phyloP scores from a whole-genome alignment of 2,329 filamentous ascomycete genomes.

The Monosporascus sp. region DNA sequence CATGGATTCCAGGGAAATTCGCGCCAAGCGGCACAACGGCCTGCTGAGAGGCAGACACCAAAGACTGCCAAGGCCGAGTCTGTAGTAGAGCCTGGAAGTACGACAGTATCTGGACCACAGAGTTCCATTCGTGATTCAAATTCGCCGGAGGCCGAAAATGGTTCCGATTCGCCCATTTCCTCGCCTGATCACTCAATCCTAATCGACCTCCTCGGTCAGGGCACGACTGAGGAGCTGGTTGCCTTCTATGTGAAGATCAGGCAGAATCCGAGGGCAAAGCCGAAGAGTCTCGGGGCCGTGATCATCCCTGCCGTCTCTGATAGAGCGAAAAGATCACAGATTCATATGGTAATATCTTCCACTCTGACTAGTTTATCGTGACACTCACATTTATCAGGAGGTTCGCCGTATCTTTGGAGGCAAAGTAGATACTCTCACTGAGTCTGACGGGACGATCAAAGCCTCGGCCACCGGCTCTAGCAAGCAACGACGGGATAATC shows the following conservation, averaged over 20 bases:
- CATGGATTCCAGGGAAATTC: conserved; percentile 1
- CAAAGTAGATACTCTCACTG: conserved; percentile 69
- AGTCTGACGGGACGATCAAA: conserved; percentile 52
- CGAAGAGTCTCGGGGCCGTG: conserved; percentile 15
- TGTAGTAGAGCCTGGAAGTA: background rate
- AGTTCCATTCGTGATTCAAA: conserved; percentile 1
- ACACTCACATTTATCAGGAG: conserved; percentile 31
- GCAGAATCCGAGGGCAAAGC: conserved; percentile 11
- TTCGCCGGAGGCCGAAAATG: conserved; percentile 3
- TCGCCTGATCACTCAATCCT: conserved; percentile 15
- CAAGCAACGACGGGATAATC: conserved; percentile 23
- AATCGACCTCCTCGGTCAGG: conserved; percentile 17
- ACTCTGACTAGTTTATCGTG: background rate
- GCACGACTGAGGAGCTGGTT: conserved; percentile 17
- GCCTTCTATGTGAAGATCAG: conserved; percentile 17
- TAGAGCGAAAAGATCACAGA: conserved; percentile 21
- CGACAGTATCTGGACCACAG: background rate
- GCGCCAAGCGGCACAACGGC: conserved; percentile 2
- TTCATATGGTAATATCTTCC: conserved; percentile 41
- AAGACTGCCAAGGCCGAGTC: background rate
- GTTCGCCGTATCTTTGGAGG: conserved; percentile 77
- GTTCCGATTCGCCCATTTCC: conserved; percentile 7
- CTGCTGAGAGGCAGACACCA: background rate
- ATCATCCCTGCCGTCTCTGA: conserved; percentile 22
- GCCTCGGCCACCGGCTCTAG: conserved; percentile 38